Conservation (phyloP, 2,329 filamentous ascomycete species). For the Ophiostoma ulmi region DNA sequence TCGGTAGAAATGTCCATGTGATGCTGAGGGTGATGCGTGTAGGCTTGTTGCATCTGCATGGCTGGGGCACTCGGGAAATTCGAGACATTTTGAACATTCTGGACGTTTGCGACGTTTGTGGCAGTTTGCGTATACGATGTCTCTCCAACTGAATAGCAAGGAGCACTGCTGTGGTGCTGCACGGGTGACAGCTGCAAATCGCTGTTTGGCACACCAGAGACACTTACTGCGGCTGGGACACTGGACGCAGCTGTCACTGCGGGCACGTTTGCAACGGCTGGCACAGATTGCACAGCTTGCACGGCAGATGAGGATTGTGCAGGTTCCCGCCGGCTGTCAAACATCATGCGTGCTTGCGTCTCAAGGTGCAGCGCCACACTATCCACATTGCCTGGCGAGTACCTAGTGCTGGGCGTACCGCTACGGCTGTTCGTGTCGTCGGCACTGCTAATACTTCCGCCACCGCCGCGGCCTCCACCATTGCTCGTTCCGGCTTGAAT, state of each 20-base stretch:
- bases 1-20: constrained; percentile 11
- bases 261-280: too few relatives aligned
- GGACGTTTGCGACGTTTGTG: background rate
- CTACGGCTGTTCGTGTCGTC: constrained; percentile 40
- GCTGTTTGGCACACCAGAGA: background rate
- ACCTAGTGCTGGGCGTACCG: constrained; percentile 48
- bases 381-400: constrained; percentile 40
- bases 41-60: background rate
- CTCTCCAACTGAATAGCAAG: background rate
- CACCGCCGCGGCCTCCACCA: constrained; percentile 6
- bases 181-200: background rate
- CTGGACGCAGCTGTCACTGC: background rate
- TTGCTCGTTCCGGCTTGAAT: too few relatives aligned
- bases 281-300: background rate
- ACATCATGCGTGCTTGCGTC: constrained; percentile 23
- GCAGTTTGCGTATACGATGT: background rate
- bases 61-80: background rate
- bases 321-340: constrained; percentile 21
- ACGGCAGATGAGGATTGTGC: too few relatives aligned
- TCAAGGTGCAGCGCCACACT: constrained; percentile 33
- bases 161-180: background rate
- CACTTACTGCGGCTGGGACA: background rate
- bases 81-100: background rate
- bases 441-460: constrained; percentile 6
- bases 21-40: background rate